These are phyloP conservation scores for Bassia scoparia DNA, from an alignment of 148 eudicot genomes.

Conservation along the genomic window DNA sequence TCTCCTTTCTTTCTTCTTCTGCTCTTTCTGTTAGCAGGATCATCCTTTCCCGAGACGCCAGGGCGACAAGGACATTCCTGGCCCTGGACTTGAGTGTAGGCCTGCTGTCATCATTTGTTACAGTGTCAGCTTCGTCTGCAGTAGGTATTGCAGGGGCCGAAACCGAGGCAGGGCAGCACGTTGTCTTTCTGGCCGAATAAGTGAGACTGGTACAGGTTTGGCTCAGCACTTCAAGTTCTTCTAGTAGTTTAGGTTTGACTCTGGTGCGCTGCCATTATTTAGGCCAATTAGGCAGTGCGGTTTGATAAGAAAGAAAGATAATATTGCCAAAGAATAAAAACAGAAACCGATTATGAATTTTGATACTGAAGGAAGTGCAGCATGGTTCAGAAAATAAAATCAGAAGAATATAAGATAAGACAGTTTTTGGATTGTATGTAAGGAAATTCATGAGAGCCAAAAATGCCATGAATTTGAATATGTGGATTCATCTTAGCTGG, in stretches of 20 bases:
- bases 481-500: slow-evolving; percentile 36
- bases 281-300: neutral
- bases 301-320: slow-evolving; percentile 1
- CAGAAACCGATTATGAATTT: neutral
- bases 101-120: slow-evolving; percentile 19
- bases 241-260: slow-evolving; percentile 58
- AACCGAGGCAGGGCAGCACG: slow-evolving; percentile 63
- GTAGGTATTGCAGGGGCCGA: slow-evolving; percentile 48
- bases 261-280: slow-evolving; percentile 32
- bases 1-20: slow-evolving; percentile 27
- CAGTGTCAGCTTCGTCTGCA: slow-evolving; percentile 31
- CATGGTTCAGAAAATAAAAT: neutral
- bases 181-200: slow-evolving; percentile 50
- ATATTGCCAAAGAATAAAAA: neutral
- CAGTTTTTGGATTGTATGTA: slow-evolving; percentile 1
- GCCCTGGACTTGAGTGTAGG: slow-evolving; percentile 50
- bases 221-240: slow-evolving; percentile 80
- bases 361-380: neutral
- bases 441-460: slow-evolving; percentile 36
- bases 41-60: slow-evolving; percentile 72
- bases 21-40: slow-evolving; percentile 17
- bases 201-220: slow-evolving; percentile 64
- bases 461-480: slow-evolving; percentile 39
- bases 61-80: slow-evolving; percentile 78
- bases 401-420: slow-evolving; percentile 20